Evolutionary conservation across 2,329 filamentous ascomycete genomes (phyloP).

Genomic region (Corynespora cassiicola): DNA sequence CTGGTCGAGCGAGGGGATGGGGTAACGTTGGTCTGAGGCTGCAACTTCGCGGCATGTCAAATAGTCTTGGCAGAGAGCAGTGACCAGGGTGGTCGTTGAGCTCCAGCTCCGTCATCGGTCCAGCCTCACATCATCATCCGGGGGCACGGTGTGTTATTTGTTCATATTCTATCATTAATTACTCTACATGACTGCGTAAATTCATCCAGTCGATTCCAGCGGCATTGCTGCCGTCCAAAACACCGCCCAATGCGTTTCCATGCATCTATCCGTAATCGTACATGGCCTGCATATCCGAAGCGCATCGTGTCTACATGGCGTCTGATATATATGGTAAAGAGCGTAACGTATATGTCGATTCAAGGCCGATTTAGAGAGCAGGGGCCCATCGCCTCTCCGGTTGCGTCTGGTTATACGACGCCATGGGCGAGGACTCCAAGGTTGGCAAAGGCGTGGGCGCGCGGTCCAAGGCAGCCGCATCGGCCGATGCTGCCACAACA

Average conservation of each 20-base stretch:
- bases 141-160: too few species aligned
- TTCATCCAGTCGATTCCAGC: too few species aligned
- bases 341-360: too few species aligned
- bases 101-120: slow-evolving; percentile 34
- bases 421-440: slow-evolving; percentile 4
- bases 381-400: background rate
- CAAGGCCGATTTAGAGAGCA: background rate
- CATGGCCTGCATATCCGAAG: slow-evolving; percentile 1
- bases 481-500: slow-evolving; percentile 6
- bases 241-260: too few species aligned
- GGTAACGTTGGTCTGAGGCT: slow-evolving; percentile 23
- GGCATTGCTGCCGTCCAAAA: too few species aligned
- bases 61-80: slow-evolving; percentile 28
- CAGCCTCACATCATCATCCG: too few species aligned
- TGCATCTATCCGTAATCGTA: too few species aligned
- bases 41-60: slow-evolving; percentile 24
- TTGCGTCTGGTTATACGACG: slow-evolving; percentile 14
- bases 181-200: too few species aligned
- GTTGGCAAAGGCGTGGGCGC: slow-evolving; percentile 11
- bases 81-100: slow-evolving; percentile 30
- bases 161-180: too few species aligned
- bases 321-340: slow-evolving; percentile 1
- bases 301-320: background rate
- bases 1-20: slow-evolving; percentile 29
- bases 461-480: too few species aligned